A percentile compares a stretch with the other conserved stretches of the same genome.
These are phyloP conservation scores for Colletotrichum australisinense DNA, from an alignment of 2,329 filamentous ascomycete species.

Conservation along the genomic window DNA sequence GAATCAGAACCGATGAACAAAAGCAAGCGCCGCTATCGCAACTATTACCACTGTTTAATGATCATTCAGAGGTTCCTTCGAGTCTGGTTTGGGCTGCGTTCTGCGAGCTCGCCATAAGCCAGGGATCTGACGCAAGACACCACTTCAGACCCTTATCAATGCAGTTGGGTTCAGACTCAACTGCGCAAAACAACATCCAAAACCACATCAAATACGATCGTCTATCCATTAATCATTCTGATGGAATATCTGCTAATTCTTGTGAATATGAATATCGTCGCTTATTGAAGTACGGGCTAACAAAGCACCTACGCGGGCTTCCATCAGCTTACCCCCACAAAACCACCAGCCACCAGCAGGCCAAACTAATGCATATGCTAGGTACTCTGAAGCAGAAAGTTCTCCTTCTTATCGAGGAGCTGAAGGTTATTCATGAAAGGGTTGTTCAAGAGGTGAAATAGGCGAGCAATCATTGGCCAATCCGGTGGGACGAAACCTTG, in stretches of 20 bases:
- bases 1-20: no score
- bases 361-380: no score
- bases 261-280: neutral
- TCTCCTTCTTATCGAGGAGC: neutral
- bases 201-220: neutral
- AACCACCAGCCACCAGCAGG: neutral
- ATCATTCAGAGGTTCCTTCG: neutral
- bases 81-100: neutral
- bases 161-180: neutral
- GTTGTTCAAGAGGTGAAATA: neutral
- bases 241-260: neutral
- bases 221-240: neutral
- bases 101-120: slow-evolving; percentile 9
- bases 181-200: neutral
- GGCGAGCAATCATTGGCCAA: slow-evolving; percentile 3
- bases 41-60: neutral
- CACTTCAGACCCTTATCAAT: neutral
- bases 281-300: neutral
- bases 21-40: neutral
- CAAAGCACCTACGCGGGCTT: neutral
- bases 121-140: slow-evolving; percentile 21
- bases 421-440: neutral
- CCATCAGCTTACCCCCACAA: neutral
- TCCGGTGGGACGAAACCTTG: neutral
- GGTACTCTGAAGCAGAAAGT: no score